Conservation (phyloP, 768 basidiomycete species). For the Mycena olivaceomarginata region DNA sequence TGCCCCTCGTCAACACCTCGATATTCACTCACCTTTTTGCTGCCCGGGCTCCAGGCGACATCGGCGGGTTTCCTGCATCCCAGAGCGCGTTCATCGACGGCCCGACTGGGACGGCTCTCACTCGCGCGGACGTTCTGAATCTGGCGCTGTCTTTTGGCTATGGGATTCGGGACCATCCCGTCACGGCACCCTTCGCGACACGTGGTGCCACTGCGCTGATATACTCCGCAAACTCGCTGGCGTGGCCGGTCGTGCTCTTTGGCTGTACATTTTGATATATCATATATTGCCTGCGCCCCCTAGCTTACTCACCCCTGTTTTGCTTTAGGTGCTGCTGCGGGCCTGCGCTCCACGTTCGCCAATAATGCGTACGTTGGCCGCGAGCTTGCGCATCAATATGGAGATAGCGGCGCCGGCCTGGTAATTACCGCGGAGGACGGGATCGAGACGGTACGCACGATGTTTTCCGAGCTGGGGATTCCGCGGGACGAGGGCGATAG, state of each 20-base stretch:
- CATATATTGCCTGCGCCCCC: background rate
- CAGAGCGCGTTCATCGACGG: slow-evolving; percentile 81
- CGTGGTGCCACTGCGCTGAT: slow-evolving; percentile 78
- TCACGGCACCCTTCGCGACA: slow-evolving; percentile 52
- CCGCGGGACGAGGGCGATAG: slow-evolving; percentile 66
- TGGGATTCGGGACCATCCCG: slow-evolving; percentile 71
- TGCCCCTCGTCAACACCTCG: slow-evolving; percentile 63
- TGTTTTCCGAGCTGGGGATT: slow-evolving; percentile 72
- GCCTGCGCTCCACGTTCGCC: slow-evolving; percentile 82
- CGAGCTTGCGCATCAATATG: slow-evolving; percentile 85
- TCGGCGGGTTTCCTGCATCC: slow-evolving; percentile 65
- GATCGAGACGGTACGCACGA: slow-evolving; percentile 70
- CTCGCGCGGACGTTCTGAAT: slow-evolving; percentile 72
- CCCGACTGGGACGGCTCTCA: slow-evolving; percentile 70
- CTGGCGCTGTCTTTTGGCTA: slow-evolving; percentile 75
- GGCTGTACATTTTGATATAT: slow-evolving; percentile 55
- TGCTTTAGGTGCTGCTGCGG: slow-evolving; percentile 71
- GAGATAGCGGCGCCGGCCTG: slow-evolving; percentile 77
- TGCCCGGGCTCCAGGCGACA: slow-evolving; percentile 45
- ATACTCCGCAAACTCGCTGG: slow-evolving; percentile 80
- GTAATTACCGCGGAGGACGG: slow-evolving; percentile 80
- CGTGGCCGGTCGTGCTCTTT: slow-evolving; percentile 67
- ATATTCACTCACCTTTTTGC: slow-evolving; percentile 70
- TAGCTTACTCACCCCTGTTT: background rate
- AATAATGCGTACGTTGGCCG: slow-evolving; percentile 80